Evolutionary conservation across 768 basidiomycete genomes (phyloP).

Genomic region (Cyclocybe aegerita): DNA sequence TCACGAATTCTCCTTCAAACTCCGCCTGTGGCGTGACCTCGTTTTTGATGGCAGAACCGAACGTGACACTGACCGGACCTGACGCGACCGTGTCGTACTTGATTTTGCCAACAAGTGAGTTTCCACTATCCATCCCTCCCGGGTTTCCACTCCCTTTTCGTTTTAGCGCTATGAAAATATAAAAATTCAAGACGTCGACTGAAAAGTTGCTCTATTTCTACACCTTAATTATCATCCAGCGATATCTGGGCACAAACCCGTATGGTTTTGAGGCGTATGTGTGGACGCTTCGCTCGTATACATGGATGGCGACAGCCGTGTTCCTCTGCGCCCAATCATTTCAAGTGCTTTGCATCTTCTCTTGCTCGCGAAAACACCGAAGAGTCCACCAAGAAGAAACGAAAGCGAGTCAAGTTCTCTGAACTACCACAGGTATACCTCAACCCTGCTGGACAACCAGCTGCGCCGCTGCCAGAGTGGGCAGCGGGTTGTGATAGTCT

Average conservation of each 20-base stretch:
- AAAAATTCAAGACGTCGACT: no score
- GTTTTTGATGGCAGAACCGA: conserved; percentile 7
- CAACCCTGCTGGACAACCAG: conserved; percentile 41
- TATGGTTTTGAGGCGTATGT: conserved; percentile 20
- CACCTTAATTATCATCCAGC: background rate
- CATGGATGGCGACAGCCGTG: conserved; percentile 24
- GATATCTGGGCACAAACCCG: background rate
- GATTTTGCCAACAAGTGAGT: background rate
- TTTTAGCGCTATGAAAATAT: background rate
- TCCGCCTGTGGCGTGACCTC: conserved; percentile 36
- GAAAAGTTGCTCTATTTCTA: background rate
- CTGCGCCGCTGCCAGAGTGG: conserved; percentile 44
- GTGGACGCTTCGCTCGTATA: background rate
- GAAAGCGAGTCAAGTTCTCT: conserved; percentile 32
- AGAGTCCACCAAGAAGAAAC: conserved; percentile 3
- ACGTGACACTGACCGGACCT: conserved; percentile 5
- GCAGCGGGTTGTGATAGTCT: background rate
- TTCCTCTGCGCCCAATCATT: background rate
- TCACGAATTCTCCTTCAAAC: conserved; percentile 33
- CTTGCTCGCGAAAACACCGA: conserved; percentile 1
- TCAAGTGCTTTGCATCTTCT: conserved; percentile 1
- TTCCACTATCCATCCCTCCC: background rate
- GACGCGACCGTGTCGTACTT: background rate
- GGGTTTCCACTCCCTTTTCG: background rate
- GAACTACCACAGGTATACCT: conserved; percentile 56